Base-by-base conservation (phyloP, 164 flowering plant genomes). In the Cinnamomum micranthum region DNA sequence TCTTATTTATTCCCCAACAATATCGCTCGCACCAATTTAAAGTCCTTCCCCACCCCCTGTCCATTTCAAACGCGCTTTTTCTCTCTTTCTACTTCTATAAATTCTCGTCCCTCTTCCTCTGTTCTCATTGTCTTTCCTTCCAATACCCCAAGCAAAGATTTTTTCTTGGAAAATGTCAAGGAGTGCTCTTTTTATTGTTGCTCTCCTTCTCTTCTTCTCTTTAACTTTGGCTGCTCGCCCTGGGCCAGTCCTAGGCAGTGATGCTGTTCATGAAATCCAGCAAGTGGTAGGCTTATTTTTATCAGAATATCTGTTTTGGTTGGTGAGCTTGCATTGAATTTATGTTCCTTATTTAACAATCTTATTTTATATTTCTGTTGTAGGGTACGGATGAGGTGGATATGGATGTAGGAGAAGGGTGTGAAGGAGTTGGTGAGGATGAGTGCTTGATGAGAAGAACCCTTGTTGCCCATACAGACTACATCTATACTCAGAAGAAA, bases 391-490 rank as follows among this genome's bases (percentile, higher is more conserved):
- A 65, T 12, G 73, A 12, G 62, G 72, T 67, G 47, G 15, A 24
- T 19, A 19, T 31, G 51, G 72, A 69, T 9, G 71, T 13, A 6
- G 67, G 50, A 25, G 79, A 67, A 72, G 67, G 27, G 15, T 77
- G 79, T 62, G 79, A 72, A 14, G 74, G 74, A 35, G 77, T 58
- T 31, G 28, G 55, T 14, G 80, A 82, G 71, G 87, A 83, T 2
- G 88, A 84, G 60, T 86, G 88, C 73, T 64, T 79, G 81, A 77
- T 74, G 84, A 82, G 86, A 70, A 84, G 82, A 72, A 82, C 85
- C 2, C 76, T 84, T 47, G 75, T 47, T 2, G 87, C 87, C 71
- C 87, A 83, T 19, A 35, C 70, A 9, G 89, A 86, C 70, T 86
- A 86, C 33, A 86, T 86, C 74, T 72, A 72, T 60, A 72, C 74